A percentile compares a stretch with the other conserved stretches of the same genome.
Evolutionary conservation across 148 eudicot genomes (phyloP).

Genomic region (Arbutus unedo): DNA sequence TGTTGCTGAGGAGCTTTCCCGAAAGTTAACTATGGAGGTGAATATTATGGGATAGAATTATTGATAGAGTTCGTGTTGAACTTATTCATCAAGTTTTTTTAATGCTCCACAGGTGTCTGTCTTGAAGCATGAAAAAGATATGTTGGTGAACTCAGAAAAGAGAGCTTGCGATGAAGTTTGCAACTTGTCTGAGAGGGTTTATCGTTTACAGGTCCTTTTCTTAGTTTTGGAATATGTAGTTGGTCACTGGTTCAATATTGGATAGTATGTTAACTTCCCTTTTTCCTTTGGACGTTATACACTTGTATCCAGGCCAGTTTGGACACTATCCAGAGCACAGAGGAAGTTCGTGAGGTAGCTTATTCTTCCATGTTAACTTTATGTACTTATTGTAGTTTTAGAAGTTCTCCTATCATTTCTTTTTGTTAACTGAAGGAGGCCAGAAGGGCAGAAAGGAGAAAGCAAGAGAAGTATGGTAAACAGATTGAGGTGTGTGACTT

Average conservation of each 20-base stretch:
- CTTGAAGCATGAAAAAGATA: conserved; percentile 73
- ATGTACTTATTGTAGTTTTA: neutral
- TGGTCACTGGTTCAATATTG: neutral
- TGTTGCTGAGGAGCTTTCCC: conserved; percentile 65
- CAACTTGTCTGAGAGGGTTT: conserved; percentile 72
- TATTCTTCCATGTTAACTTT: neutral
- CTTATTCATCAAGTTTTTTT: neutral
- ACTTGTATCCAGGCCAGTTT: conserved; percentile 51
- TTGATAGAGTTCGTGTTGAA: conserved; percentile 9
- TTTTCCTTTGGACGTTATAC: conserved; percentile 3
- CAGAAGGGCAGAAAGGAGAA: conserved; percentile 68
- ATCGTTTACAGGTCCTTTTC: conserved; percentile 65
- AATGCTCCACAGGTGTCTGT: conserved; percentile 46
- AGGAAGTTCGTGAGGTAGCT: conserved; percentile 69
- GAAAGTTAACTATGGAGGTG: conserved; percentile 80
- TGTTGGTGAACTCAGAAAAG: conserved; percentile 72
- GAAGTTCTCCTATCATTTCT: neutral
- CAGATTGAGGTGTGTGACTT: conserved; percentile 53
- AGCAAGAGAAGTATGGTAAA: conserved; percentile 67
- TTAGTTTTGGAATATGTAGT: neutral
- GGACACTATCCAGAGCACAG: conserved; percentile 73
- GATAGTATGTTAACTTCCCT: neutral
- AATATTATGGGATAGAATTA: neutral
- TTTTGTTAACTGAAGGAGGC: conserved; percentile 45
- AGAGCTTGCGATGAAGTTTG: conserved; percentile 87